These are phyloP conservation scores for Aspergillus sp. DNA, from an alignment of 2,329 filamentous ascomycete genomes.

Conservation along the genomic window DNA sequence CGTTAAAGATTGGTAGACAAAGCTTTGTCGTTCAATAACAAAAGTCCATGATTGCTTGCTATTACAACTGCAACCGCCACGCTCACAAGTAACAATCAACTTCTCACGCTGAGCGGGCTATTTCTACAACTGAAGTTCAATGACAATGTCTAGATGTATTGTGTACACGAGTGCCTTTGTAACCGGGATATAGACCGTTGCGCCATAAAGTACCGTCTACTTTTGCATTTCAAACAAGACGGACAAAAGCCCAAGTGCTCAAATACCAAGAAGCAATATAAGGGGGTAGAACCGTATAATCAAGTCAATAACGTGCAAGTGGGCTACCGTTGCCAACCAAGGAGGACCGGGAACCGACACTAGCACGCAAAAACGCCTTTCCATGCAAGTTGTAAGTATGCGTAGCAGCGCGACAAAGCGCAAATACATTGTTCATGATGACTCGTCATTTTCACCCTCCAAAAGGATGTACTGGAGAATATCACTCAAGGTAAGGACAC, in stretches of 20 bases:
- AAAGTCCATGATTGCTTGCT: too few species aligned
- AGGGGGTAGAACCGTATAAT: neutral
- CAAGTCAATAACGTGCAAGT: neutral
- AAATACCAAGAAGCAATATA: conserved; percentile 9
- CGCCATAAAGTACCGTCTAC: conserved; percentile 34
- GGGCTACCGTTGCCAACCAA: conserved; percentile 2
- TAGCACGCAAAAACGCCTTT: conserved; percentile 31
- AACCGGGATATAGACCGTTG: conserved; percentile 13
- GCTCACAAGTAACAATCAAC: too few species aligned
- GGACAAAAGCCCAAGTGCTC: conserved; percentile 3
- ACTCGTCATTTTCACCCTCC: conserved; percentile 67
- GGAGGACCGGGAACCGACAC: neutral
- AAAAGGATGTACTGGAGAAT: conserved; percentile 93
- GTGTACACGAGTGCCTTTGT: conserved; percentile 3
- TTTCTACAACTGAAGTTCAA: neutral
- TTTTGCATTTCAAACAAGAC: conserved; percentile 22
- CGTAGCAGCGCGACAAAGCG: conserved; percentile 10
- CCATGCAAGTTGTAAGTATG: conserved; percentile 37
- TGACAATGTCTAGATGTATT: neutral
- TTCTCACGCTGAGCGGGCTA: too few species aligned
- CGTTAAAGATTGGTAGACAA: too few species aligned
- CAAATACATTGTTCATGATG: conserved; percentile 26
- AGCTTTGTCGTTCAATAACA: too few species aligned
- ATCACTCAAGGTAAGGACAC: conserved; percentile 90
- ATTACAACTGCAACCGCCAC: too few species aligned